phyloP scores from a whole-genome alignment of 169 alveolate genomes.

The Plasmodium knowlesi region DNA sequence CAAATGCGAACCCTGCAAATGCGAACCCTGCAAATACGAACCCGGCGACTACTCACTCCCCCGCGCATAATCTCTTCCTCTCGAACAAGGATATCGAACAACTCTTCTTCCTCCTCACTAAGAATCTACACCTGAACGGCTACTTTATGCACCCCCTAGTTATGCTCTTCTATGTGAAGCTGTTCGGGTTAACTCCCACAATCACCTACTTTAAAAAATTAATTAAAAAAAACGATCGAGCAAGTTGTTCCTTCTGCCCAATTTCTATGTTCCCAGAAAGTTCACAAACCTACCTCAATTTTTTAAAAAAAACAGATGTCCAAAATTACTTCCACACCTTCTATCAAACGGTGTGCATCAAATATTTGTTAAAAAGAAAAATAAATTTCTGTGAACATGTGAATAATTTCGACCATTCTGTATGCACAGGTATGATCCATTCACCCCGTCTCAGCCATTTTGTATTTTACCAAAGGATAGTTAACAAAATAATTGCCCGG shows the following conservation, averaged over 20 bases:
- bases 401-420: background rate
- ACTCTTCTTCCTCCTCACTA: conserved; percentile 25
- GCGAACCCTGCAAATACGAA: too few species aligned
- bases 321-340: conserved; percentile 34
- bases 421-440: background rate
- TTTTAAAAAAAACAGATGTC: conserved; percentile 14
- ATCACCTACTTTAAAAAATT: conserved; percentile 30
- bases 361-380: conserved; percentile 47
- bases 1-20: too few species aligned
- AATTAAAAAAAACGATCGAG: conserved; percentile 9
- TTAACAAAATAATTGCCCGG: conserved; percentile 39
- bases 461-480: conserved; percentile 33
- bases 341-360: conserved; percentile 55
- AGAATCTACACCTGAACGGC: conserved; percentile 12
- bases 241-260: conserved; percentile 18
- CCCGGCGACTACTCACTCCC: background rate
- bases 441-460: conserved; percentile 8
- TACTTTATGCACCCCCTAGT: conserved; percentile 36
- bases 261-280: background rate
- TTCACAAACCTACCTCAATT: background rate
- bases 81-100: conserved; percentile 66
- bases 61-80: background rate
- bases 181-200: background rate
- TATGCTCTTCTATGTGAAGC: conserved; percentile 30
- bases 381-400: background rate